These are phyloP conservation scores for Blastomyces emzantsi DNA, from an alignment of 2,329 filamentous ascomycete genomes.

Conservation along the genomic window DNA sequence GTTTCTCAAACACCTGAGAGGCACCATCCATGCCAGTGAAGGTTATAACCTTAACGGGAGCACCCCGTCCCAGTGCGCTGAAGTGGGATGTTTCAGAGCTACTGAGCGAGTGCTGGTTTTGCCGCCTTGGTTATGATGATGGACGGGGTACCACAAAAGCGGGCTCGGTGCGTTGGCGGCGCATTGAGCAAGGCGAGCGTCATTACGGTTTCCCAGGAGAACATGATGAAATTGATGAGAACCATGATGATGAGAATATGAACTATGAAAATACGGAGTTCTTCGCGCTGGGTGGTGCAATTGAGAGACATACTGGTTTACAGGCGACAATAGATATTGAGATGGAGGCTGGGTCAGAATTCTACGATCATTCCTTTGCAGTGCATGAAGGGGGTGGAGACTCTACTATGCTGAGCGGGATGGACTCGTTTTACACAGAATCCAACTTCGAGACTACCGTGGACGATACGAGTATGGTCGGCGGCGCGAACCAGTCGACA, in stretches of 20 bases:
- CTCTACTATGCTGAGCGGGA: conserved; percentile 9
- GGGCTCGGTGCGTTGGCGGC: conserved; percentile 13
- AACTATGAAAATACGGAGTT: conserved; percentile 13
- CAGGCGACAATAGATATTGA: conserved; percentile 14
- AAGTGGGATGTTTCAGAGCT: conserved; percentile 48
- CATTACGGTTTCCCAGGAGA: not conserved
- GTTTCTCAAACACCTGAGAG: not conserved
- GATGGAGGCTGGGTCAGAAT: conserved; percentile 48
- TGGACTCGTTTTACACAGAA: conserved; percentile 12
- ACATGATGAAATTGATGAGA: not conserved
- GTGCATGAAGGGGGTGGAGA: conserved; percentile 48
- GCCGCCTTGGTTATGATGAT: conserved; percentile 13
- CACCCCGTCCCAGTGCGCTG: conserved; percentile 48
- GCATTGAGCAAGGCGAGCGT: not conserved
- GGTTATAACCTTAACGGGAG: conserved; percentile 49
- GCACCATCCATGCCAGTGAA: conserved; percentile 23
- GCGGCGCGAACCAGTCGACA: not conserved
- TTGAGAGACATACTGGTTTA: conserved; percentile 16
- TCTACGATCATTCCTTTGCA: conserved; percentile 69
- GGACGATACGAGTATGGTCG: conserved; percentile 13
- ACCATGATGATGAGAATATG: conserved; percentile 6
- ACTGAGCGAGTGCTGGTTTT: conserved; percentile 24
- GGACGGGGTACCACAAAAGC: not conserved
- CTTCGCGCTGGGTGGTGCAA: conserved; percentile 15
- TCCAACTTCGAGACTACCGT: conserved; percentile 13